A percentile compares a stretch with the other conserved stretches of the same genome.
These are phyloP conservation scores for Penicillium fuscoglaucum DNA, from an alignment of 2,329 filamentous ascomycete species.

Conservation along the genomic window DNA sequence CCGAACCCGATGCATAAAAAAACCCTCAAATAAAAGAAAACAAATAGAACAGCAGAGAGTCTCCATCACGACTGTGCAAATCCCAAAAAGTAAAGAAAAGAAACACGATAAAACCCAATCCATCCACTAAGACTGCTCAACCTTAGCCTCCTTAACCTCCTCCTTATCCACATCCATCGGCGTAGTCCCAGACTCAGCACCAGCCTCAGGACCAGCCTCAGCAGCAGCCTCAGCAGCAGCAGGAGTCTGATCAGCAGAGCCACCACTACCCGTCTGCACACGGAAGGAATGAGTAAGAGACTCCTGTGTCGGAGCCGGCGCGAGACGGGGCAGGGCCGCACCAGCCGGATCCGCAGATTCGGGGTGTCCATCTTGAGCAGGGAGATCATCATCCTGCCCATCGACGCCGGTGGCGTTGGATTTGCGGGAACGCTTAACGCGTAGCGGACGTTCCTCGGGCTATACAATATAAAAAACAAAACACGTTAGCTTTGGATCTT, in stretches of 20 bases:
- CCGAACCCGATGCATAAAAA: slow-evolving; percentile 5
- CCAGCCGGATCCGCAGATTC: slow-evolving; percentile 22
- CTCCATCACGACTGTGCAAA: neutral
- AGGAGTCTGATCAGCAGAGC: slow-evolving; percentile 27
- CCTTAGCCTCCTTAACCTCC: slow-evolving; percentile 37
- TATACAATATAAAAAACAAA: slow-evolving; percentile 19
- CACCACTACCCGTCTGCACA: slow-evolving; percentile 33
- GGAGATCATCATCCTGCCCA: slow-evolving; percentile 29
- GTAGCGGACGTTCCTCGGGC: slow-evolving; percentile 50
- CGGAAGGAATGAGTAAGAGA: slow-evolving; percentile 42
- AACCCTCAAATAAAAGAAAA: slow-evolving; percentile 2
- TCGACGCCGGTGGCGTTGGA: slow-evolving; percentile 32
- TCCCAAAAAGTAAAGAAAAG: slow-evolving; percentile 6
- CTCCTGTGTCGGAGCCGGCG: slow-evolving; percentile 39
- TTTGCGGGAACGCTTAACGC: slow-evolving; percentile 46
- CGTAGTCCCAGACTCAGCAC: slow-evolving; percentile 30
- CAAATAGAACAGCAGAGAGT: neutral
- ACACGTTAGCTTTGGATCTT: neutral
- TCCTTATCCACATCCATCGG: slow-evolving; percentile 42
- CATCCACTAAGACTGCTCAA: slow-evolving; percentile 27
- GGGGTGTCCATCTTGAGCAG: slow-evolving; percentile 21
- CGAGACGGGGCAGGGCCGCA: slow-evolving; percentile 36
- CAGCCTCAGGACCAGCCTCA: slow-evolving; percentile 5
- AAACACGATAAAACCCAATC: slow-evolving; percentile 5
- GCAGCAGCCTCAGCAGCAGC: slow-evolving; percentile 13